A percentile compares a stretch with the other conserved stretches of the same genome.
Evolutionary conservation across 2,329 filamentous ascomycete species (phyloP).

Genomic region (Exophiala alcalophila): DNA sequence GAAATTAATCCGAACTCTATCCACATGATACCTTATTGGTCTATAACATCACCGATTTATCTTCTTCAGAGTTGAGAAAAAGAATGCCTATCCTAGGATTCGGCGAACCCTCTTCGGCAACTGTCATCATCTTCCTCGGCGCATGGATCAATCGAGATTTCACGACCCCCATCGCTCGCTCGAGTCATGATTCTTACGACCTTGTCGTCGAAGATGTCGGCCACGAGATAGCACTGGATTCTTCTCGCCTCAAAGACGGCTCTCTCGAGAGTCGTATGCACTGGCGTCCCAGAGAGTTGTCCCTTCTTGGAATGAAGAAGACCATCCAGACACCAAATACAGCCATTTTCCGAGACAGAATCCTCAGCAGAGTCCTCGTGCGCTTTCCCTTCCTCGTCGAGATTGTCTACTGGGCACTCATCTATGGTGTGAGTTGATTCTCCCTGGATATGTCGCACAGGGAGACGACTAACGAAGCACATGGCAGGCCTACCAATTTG

Average conservation of each 20-base stretch:
- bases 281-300: constrained; percentile 51
- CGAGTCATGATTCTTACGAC: not conserved
- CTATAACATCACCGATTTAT: too few relatives aligned
- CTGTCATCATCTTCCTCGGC: constrained; percentile 49
- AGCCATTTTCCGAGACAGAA: constrained; percentile 47
- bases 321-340: constrained; percentile 60
- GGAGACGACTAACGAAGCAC: not conserved
- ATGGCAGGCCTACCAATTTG: constrained; percentile 25
- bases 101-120: constrained; percentile 12
- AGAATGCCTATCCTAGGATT: constrained; percentile 15
- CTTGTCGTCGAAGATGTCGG: constrained; percentile 2
- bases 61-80: too few relatives aligned
- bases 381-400: constrained; percentile 65
- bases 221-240: constrained; percentile 3
- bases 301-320: constrained; percentile 45
- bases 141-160: constrained; percentile 57
- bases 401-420: constrained; percentile 65
- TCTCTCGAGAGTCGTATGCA: too few relatives aligned
- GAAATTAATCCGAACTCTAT: too few relatives aligned
- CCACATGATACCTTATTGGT: too few relatives aligned
- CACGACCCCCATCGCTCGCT: constrained; percentile 2
- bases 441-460: constrained; percentile 17
- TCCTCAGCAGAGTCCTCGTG: constrained; percentile 23
- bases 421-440: constrained; percentile 44
- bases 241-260: too few relatives aligned